These are phyloP conservation scores for Taphrina sp. DNA, from an alignment of 1,139 yeast species.

Conservation along the genomic window DNA sequence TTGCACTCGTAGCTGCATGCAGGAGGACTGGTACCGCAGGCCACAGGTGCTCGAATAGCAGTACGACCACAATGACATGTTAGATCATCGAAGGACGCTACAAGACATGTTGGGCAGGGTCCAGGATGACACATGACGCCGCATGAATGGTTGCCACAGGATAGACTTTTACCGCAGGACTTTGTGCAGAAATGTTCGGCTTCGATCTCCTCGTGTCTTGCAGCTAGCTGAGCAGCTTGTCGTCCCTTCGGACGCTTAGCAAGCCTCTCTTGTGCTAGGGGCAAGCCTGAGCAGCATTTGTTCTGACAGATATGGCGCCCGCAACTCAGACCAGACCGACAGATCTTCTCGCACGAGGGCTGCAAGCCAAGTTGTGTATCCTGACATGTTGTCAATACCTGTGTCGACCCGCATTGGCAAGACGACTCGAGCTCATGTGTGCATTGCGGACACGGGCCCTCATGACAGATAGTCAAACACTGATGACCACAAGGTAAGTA, in stretches of 20 bases:
- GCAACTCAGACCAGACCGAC: slow-evolving; percentile 74
- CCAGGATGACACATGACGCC: slow-evolving; percentile 78
- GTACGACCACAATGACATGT: slow-evolving; percentile 85
- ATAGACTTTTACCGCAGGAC: slow-evolving; percentile 62
- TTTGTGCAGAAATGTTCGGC: slow-evolving; percentile 74
- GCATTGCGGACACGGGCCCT: slow-evolving; percentile 73
- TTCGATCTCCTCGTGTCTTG: slow-evolving; percentile 57
- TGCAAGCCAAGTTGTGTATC: slow-evolving; percentile 28
- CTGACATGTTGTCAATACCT: slow-evolving; percentile 35
- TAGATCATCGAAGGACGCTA: slow-evolving; percentile 76
- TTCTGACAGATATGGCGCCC: slow-evolving; percentile 73
- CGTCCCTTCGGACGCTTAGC: slow-evolving; percentile 49
- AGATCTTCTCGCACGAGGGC: slow-evolving; percentile 71
- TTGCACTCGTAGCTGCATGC: slow-evolving; percentile 69
- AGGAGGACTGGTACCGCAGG: slow-evolving; percentile 77
- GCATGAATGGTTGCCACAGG: slow-evolving; percentile 76
- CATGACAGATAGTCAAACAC: slow-evolving; percentile 71
- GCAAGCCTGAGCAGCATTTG: slow-evolving; percentile 69
- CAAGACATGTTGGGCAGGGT: slow-evolving; percentile 78
- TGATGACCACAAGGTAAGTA: slow-evolving; percentile 65
- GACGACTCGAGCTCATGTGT: slow-evolving; percentile 35
- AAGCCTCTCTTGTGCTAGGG: slow-evolving; percentile 60
- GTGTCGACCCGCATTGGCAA: slow-evolving; percentile 46
- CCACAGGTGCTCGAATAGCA: slow-evolving; percentile 74
- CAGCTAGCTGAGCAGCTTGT: slow-evolving; percentile 31